phyloP scores from a whole-genome alignment of 768 basidiomycete species.

The Mrakia gelida region DNA sequence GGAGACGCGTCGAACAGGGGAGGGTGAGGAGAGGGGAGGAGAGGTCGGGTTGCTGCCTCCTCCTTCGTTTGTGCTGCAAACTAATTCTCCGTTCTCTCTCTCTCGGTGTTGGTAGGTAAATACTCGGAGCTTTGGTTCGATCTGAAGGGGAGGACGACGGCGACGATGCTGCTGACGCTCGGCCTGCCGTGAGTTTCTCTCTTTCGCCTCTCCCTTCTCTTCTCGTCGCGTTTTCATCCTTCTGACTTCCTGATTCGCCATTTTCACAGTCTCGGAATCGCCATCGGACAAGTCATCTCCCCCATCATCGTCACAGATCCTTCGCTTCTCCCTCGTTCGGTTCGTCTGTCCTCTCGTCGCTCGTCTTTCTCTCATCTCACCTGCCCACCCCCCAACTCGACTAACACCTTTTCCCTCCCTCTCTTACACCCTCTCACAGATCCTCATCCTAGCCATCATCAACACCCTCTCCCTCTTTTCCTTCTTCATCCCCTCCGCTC shows the following conservation, averaged over 20 bases:
- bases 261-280: conserved; percentile 56
- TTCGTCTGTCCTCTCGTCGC: background rate
- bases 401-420: background rate
- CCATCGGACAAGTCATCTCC: conserved; percentile 67
- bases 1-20: background rate
- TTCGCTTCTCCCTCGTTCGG: conserved; percentile 8
- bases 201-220: background rate
- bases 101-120: conserved; percentile 51
- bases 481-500: conserved; percentile 58
- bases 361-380: background rate
- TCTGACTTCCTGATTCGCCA: background rate
- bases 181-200: conserved; percentile 26
- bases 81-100: conserved; percentile 58
- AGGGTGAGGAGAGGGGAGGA: background rate
- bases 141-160: conserved; percentile 67
- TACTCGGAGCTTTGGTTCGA: conserved; percentile 84
- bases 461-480: conserved; percentile 52
- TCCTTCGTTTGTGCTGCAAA: conserved; percentile 47
- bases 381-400: background rate
- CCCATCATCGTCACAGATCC: conserved; percentile 49
- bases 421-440: background rate
- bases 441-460: conserved; percentile 13
- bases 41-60: conserved; percentile 51
- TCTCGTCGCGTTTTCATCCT: background rate
- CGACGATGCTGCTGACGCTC: conserved; percentile 60